Conservation (phyloP, 768 basidiomycete species). For the Mycena olivaceomarginata region DNA sequence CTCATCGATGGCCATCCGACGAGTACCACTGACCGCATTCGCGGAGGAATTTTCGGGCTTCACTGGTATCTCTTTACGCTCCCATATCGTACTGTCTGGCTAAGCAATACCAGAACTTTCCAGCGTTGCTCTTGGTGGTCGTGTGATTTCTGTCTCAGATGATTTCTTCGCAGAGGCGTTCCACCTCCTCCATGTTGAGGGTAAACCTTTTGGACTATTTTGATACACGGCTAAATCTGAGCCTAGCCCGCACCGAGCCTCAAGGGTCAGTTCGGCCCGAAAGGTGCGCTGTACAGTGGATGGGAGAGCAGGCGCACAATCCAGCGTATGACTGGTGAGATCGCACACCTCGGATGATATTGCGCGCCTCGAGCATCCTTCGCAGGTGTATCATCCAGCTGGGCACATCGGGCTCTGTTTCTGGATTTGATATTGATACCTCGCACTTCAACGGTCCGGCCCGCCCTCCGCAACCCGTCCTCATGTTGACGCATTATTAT, state of each 20-base stretch:
- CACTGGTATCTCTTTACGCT: constrained; percentile 64
- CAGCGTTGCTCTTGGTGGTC: constrained; percentile 87
- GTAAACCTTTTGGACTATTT: background rate
- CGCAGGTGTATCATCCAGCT: constrained; percentile 93
- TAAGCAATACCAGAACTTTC: constrained; percentile 83
- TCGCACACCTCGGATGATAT: background rate
- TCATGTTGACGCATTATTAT: constrained; percentile 3
- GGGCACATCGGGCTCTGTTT: constrained; percentile 83
- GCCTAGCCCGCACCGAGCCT: constrained; percentile 87
- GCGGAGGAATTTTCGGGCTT: constrained; percentile 65
- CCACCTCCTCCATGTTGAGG: constrained; percentile 90
- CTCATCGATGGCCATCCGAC: constrained; percentile 63
- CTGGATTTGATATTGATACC: constrained; percentile 96
- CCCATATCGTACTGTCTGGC: background rate
- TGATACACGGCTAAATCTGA: constrained; percentile 11
- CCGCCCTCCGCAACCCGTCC: constrained; percentile 26
- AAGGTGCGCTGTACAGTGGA: constrained; percentile 94
- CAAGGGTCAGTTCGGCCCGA: constrained; percentile 98
- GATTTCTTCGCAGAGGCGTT: constrained; percentile 96
- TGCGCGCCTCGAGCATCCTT: background rate
- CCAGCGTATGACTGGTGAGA: constrained; percentile 89
- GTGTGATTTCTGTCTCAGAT: constrained; percentile 87
- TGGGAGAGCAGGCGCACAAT: constrained; percentile 96
- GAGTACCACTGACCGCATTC: constrained; percentile 69
- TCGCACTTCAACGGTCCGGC: constrained; percentile 90